Percentiles rank a stretch among this genome's conserved stretches.
These are phyloP conservation scores for Durusdinium trenchii DNA, from an alignment of 73 alveolate genomes.

Conservation along the genomic window DNA sequence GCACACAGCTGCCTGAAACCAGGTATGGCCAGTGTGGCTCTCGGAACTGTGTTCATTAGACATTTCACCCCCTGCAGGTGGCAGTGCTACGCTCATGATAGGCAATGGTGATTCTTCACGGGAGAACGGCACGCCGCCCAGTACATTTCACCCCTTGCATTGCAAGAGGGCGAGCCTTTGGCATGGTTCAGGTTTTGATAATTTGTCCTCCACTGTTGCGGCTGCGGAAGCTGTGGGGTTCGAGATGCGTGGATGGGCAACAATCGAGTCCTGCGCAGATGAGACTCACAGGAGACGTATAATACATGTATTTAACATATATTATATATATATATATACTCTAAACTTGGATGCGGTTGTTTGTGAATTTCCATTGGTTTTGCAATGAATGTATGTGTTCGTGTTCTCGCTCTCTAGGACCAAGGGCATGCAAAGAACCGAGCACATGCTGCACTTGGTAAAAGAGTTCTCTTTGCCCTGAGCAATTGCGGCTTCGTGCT, in stretches of 20 bases:
- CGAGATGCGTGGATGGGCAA: constrained; percentile 45
- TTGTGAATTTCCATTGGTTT: background rate
- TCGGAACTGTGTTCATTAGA: background rate
- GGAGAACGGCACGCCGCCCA: constrained; percentile 22
- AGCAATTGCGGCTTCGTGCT: no score
- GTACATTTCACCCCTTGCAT: background rate
- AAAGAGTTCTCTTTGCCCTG: background rate
- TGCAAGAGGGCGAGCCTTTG: background rate
- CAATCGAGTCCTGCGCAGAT: constrained; percentile 73
- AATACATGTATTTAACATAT: background rate
- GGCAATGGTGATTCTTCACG: constrained; percentile 76
- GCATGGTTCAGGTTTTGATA: constrained; percentile 42
- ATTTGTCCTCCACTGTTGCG: constrained; percentile 73
- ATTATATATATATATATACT: background rate
- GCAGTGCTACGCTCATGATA: constrained; percentile 67
- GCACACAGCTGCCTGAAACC: constrained; percentile 61
- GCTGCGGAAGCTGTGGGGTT: constrained; percentile 93
- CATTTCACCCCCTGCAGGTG: background rate
- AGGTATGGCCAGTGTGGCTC: background rate
- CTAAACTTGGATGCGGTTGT: background rate
- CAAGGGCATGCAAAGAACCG: constrained; percentile 83
- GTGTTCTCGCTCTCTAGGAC: no score
- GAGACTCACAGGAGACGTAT: constrained; percentile 68
- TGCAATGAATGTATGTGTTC: background rate
- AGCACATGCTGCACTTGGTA: constrained; percentile 68